Conservation (phyloP, 2,329 filamentous ascomycete species). For the Remersonia thermophila region DNA sequence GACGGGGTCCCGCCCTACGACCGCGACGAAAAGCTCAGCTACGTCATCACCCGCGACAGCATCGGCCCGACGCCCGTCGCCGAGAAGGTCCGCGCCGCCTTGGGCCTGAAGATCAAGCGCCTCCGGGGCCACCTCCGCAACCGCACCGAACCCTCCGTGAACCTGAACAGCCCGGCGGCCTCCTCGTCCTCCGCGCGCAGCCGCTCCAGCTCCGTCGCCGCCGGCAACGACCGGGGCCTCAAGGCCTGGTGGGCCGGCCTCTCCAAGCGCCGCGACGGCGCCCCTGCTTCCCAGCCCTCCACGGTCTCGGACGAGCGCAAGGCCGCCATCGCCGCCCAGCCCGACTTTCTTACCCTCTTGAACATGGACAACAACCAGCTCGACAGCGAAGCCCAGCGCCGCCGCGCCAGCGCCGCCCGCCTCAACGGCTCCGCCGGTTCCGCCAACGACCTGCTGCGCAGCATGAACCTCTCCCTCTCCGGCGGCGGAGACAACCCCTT, state of each 20-base stretch:
- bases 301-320: neutral
- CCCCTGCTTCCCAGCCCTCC: slow-evolving; percentile 20
- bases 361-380: slow-evolving; percentile 31
- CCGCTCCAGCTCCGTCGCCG: slow-evolving; percentile 21
- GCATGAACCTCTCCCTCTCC: slow-evolving; percentile 25
- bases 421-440: slow-evolving; percentile 24
- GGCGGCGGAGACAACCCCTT: slow-evolving; percentile 31
- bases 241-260: slow-evolving; percentile 35
- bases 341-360: slow-evolving; percentile 32
- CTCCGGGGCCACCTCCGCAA: slow-evolving; percentile 24
- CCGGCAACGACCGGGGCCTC: slow-evolving; percentile 19
- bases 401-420: slow-evolving; percentile 20
- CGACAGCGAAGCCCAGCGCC: slow-evolving; percentile 26
- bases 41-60: slow-evolving; percentile 33
- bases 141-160: slow-evolving; percentile 29
- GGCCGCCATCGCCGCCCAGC: slow-evolving; percentile 20
- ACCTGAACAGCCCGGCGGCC: slow-evolving; percentile 41
- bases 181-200: slow-evolving; percentile 24
- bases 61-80: slow-evolving; percentile 37
- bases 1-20: slow-evolving; percentile 22
- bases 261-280: slow-evolving; percentile 27
- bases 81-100: slow-evolving; percentile 28
- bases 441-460: slow-evolving; percentile 28
- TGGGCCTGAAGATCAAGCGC: slow-evolving; percentile 26
- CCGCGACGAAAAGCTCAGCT: slow-evolving; percentile 23